A percentile compares a stretch with the other conserved stretches of the same genome.
These are phyloP conservation scores for Acanthamoeba royreba DNA, from an alignment of 208 protist genomes.

Conservation along the genomic window DNA sequence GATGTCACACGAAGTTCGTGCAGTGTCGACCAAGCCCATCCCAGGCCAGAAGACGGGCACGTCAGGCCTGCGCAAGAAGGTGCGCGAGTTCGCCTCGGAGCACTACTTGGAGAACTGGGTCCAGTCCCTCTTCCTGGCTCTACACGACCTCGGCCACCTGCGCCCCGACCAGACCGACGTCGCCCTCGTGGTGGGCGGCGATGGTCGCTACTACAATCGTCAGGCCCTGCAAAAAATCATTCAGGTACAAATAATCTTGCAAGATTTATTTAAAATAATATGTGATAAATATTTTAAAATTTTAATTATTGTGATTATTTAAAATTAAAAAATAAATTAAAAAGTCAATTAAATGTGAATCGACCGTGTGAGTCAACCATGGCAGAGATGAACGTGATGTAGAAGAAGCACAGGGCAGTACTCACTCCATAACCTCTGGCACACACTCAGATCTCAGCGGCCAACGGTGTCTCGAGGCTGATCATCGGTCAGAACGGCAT, in stretches of 20 bases:
- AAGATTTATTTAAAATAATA: slow-evolving; percentile 53
- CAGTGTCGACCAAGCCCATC: slow-evolving; percentile 72
- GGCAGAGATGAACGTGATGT: not conserved
- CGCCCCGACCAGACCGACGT: slow-evolving; percentile 53
- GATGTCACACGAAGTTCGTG: slow-evolving; percentile 36
- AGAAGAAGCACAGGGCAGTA: not conserved
- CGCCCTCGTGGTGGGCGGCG: slow-evolving; percentile 93
- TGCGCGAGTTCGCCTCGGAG: slow-evolving; percentile 85
- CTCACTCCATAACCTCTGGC: not conserved
- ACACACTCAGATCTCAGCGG: slow-evolving; percentile 84
- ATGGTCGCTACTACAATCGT: slow-evolving; percentile 92
- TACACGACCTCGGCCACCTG: slow-evolving; percentile 67
- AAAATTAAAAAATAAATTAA: not conserved
- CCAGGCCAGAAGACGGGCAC: slow-evolving; percentile 94
- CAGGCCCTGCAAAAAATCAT: slow-evolving; percentile 92
- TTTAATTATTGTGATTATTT: not conserved
- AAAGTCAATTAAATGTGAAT: too few species aligned
- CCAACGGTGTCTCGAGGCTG: slow-evolving; percentile 85
- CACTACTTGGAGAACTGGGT: slow-evolving; percentile 97
- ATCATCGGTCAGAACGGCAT: slow-evolving; percentile 89
- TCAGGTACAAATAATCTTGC: not conserved
- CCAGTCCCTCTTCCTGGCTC: slow-evolving; percentile 91
- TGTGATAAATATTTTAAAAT: not conserved
- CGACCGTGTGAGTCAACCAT: too few species aligned
- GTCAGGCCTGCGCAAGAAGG: slow-evolving; percentile 92